These are phyloP conservation scores for Colletotrichum horii DNA, from an alignment of 2,329 filamentous ascomycete species.

Conservation along the genomic window DNA sequence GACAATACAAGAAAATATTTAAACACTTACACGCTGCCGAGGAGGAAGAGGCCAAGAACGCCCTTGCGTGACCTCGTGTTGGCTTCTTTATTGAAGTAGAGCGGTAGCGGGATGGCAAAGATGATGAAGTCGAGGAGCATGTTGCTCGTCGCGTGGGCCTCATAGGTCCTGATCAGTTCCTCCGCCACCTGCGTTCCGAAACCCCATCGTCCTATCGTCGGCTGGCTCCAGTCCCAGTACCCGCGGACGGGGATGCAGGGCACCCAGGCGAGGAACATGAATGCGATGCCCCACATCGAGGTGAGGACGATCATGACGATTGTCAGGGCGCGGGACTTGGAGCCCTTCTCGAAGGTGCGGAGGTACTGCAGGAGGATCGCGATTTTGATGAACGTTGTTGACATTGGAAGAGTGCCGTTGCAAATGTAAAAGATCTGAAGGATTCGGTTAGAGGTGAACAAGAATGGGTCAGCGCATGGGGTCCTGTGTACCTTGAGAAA, in stretches of 20 bases:
- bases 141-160: conserved; percentile 32
- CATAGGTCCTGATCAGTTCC: conserved; percentile 30
- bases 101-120: conserved; percentile 34
- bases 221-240: conserved; percentile 33
- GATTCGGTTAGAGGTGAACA: not conserved
- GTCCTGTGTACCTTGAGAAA: conserved; percentile 12
- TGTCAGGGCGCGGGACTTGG: conserved; percentile 19
- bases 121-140: conserved; percentile 35
- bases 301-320: conserved; percentile 28
- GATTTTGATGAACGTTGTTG: conserved; percentile 24
- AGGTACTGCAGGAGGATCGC: conserved; percentile 26
- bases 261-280: conserved; percentile 33
- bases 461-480: accelerated
- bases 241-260: conserved; percentile 35
- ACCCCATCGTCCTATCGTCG: conserved; percentile 25
- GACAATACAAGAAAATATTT: too few relatives aligned
- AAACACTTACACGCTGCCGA: conserved; percentile 37
- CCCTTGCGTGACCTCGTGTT: conserved; percentile 33
- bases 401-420: conserved; percentile 21
- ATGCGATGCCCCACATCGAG: conserved; percentile 33
- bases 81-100: conserved; percentile 30
- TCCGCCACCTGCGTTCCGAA: conserved; percentile 30
- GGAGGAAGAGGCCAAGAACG: conserved; percentile 31
- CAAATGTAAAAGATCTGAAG: conserved; percentile 22
- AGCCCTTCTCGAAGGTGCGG: conserved; percentile 16